Conservation (phyloP, 2,329 filamentous ascomycete species). For the Diplodia intermedia region DNA sequence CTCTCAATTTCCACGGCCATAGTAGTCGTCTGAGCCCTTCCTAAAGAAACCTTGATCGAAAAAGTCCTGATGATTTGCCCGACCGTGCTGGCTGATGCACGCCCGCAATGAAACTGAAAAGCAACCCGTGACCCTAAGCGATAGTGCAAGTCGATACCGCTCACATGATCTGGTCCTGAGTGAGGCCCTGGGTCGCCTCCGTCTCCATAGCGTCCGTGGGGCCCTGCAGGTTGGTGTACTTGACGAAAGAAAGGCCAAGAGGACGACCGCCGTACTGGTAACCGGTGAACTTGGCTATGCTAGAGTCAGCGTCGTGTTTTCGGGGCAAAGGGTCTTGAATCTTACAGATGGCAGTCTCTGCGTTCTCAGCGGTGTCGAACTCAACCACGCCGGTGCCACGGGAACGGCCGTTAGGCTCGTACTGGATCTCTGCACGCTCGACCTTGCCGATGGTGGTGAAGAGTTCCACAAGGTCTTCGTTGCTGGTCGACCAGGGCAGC, state of each 20-base stretch:
- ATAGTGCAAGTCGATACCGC: conserved; percentile 23
- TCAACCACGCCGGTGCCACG: conserved; percentile 96
- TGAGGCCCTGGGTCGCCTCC: conserved; percentile 71
- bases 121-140: conserved; percentile 21
- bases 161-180: conserved; percentile 99
- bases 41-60: conserved; percentile 24
- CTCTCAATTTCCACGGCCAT: conserved; percentile 28
- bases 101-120: conserved; percentile 28
- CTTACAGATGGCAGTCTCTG: conserved; percentile 84
- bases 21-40: conserved; percentile 18
- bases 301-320: conserved; percentile 38
- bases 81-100: conserved; percentile 28
- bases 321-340: conserved; percentile 21
- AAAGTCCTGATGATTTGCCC: conserved; percentile 27
- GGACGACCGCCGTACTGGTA: conserved; percentile 97
- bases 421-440: conserved; percentile 98
- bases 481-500: conserved; percentile 99
- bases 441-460: conserved; percentile 99
- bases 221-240: conserved; percentile 77
- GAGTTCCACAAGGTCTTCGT: conserved; percentile 93
- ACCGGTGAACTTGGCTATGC: conserved; percentile 85
- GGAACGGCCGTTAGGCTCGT: conserved; percentile 94
- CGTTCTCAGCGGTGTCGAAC: conserved; percentile 82
- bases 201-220: conserved; percentile 78
- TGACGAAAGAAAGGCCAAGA: conserved; percentile 90